Base-by-base conservation (phyloP, 163 green algal genomes). In the Scenedesmus sp. region DNA sequence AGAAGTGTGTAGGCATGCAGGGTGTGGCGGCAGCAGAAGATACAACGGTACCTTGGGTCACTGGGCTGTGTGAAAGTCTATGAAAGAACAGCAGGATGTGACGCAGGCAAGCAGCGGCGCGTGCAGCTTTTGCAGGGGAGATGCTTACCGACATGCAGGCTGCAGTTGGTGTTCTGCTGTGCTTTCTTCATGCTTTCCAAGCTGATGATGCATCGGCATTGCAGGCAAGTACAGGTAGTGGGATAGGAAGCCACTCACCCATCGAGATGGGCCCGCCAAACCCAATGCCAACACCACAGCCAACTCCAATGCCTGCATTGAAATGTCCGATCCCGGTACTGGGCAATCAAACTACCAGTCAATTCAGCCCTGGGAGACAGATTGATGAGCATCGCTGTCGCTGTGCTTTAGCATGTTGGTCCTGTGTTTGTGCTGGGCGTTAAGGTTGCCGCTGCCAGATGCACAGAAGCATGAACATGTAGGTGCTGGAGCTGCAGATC, bases 211-310 rank as follows among this genome's bases (percentile, higher is more conserved):
- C 7, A 83, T 15, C 33, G n/a, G 42, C 22, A 30, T 16, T 49
- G 35, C 22, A 16, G 10, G 78, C 22, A 16, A 46, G 9, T 49
- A 35, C 33, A 49, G 3, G 30, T n/a, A 56, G 10, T 51, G 3
- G 7, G 33, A 16, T 15, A 18, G 4, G 65, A 76, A 76, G 30
- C 65, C 2, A 20, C 65, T 6, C n/a, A 92, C 93, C 86, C 22
- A 95, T 53, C 20, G 78, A 81, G 0, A 95, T 22, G 1, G 93
- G 85, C 15, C 88, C 2, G 1, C 91, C 91, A 65, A 95, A 87
- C 3, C 93, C 93, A 18, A 95, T 59, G 35, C 93, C 93, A 10
- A 95, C 86, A 13, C 93, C 93, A 33, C 93, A 95, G 3, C 93
- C 93, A 7, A 92, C 65, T 37, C 93, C 93, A 13, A 93, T 42